These are phyloP conservation scores for Fusarium mundagurra DNA, from an alignment of 2,329 filamentous ascomycete genomes.

Conservation along the genomic window DNA sequence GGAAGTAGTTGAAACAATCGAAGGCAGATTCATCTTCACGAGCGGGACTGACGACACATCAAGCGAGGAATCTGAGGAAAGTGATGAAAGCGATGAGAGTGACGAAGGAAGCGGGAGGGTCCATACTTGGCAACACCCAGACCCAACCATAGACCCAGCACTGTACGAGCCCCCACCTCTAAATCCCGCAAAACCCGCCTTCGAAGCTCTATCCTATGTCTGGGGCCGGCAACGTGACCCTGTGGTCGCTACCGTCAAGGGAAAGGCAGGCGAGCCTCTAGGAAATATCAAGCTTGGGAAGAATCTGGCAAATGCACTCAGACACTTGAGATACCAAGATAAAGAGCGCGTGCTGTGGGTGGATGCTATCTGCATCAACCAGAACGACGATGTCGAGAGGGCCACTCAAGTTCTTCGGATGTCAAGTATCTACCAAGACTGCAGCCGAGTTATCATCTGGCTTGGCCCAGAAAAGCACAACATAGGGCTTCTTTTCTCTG, in stretches of 20 bases:
- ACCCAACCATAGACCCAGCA: not conserved
- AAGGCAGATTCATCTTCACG: not conserved
- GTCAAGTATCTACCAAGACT: not conserved
- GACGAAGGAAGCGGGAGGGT: rapidly evolving
- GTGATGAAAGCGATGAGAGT: not conserved
- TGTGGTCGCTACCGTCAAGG: not conserved
- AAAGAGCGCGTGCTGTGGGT: not conserved
- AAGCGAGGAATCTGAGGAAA: not conserved
- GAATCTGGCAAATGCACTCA: not conserved
- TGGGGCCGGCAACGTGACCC: not conserved
- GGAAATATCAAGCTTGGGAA: not conserved
- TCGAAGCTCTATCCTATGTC: not conserved
- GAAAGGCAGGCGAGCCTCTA: rapidly evolving
- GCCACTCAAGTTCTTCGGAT: not conserved
- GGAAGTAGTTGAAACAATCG: rapidly evolving
- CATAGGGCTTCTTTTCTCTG: not conserved
- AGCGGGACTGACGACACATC: not conserved
- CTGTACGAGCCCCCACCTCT: not conserved
- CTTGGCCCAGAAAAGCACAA: not conserved
- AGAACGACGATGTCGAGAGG: not conserved
- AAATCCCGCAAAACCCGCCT: not conserved
- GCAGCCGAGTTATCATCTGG: not conserved
- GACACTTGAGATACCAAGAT: not conserved
- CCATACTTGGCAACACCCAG: not conserved
- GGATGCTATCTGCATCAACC: not conserved